Evolutionary conservation across 352 stramenopile genomes (phyloP).

Genomic region (Phytopythium chamaehyphon): DNA sequence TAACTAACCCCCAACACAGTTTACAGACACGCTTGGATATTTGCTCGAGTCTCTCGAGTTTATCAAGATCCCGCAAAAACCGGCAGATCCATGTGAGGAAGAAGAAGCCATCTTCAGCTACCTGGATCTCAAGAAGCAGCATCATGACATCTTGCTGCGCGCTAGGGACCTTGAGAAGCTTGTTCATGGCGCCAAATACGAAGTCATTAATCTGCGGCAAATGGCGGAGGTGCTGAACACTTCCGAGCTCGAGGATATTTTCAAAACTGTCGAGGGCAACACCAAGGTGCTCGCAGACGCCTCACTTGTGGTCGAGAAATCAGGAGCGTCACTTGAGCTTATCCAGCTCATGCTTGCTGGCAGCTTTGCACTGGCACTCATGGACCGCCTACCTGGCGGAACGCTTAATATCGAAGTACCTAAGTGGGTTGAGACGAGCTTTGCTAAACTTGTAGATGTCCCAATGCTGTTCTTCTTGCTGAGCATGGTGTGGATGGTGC

Average conservation of each 20-base stretch:
- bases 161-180: constrained; percentile 93
- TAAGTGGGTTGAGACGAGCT: constrained; percentile 51
- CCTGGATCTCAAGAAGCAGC: constrained; percentile 85
- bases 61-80: constrained; percentile 53
- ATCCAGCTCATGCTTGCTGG: constrained; percentile 89
- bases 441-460: constrained; percentile 49
- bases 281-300: constrained; percentile 84
- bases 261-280: constrained; percentile 86
- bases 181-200: constrained; percentile 82
- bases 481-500: constrained; percentile 84
- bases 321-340: constrained; percentile 75
- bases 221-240: constrained; percentile 88
- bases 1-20: too few relatives aligned
- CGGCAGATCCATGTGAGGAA: constrained; percentile 31
- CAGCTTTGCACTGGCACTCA: constrained; percentile 89
- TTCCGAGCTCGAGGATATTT: constrained; percentile 87
- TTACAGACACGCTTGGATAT: constrained; percentile 94
- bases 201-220: constrained; percentile 90
- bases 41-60: constrained; percentile 93
- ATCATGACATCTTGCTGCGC: constrained; percentile 86
- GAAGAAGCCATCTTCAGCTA: constrained; percentile 88
- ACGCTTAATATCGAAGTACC: constrained; percentile 86
- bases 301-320: constrained; percentile 59
- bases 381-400: constrained; percentile 92
- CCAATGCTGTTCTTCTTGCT: constrained; percentile 84